These are phyloP conservation scores for Colletotrichum salicis DNA, from an alignment of 2,329 filamentous ascomycete genomes.

Conservation along the genomic window DNA sequence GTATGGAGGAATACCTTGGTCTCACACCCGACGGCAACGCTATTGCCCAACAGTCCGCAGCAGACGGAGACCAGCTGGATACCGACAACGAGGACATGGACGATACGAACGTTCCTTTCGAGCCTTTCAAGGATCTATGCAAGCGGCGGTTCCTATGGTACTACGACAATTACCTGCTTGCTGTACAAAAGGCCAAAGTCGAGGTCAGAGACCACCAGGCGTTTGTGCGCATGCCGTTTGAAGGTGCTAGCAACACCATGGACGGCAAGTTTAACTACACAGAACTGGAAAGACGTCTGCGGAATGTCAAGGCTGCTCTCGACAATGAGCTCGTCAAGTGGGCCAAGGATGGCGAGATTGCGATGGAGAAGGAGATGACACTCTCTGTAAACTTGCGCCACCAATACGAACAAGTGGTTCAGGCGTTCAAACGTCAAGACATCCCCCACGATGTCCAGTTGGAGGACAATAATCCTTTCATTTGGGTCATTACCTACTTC, in stretches of 20 bases:
- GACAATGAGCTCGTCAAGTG: slow-evolving; percentile 78
- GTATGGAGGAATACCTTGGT: slow-evolving; percentile 81
- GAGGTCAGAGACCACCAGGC: slow-evolving; percentile 70
- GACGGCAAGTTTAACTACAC: slow-evolving; percentile 86
- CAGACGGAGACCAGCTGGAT: slow-evolving; percentile 53
- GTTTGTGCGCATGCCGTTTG: slow-evolving; percentile 91
- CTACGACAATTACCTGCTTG: slow-evolving; percentile 83
- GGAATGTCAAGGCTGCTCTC: slow-evolving; percentile 74
- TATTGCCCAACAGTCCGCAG: slow-evolving; percentile 43
- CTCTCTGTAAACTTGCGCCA: slow-evolving; percentile 85
- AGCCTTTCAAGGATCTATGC: slow-evolving; percentile 89
- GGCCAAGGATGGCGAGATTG: slow-evolving; percentile 73
- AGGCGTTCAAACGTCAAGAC: slow-evolving; percentile 77
- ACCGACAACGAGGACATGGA: slow-evolving; percentile 63
- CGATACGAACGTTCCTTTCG: slow-evolving; percentile 70
- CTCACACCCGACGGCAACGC: slow-evolving; percentile 66
- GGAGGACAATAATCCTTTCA: slow-evolving; percentile 84
- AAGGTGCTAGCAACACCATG: slow-evolving; percentile 81
- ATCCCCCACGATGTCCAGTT: slow-evolving; percentile 81
- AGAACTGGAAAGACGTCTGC: slow-evolving; percentile 75
- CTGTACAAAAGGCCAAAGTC: slow-evolving; percentile 72
- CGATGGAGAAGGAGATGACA: slow-evolving; percentile 73
- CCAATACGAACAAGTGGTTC: slow-evolving; percentile 84
- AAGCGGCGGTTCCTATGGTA: slow-evolving; percentile 97
- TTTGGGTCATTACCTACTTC: slow-evolving; percentile 90